Evolutionary conservation across 2,329 filamentous ascomycete genomes (phyloP).

Genomic region (Pleochaeta shiraiana): DNA sequence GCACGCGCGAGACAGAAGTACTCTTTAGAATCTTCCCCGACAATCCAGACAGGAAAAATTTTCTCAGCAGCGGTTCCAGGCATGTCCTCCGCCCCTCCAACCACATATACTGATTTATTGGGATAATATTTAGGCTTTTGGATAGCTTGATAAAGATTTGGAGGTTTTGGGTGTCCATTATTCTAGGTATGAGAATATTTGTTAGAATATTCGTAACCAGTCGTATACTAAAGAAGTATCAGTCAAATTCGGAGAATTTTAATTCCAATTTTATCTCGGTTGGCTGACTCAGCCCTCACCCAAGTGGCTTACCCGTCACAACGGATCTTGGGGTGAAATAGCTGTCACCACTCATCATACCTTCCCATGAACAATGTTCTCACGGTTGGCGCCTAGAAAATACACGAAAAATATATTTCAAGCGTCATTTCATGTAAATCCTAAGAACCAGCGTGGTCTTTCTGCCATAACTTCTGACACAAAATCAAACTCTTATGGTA

Average conservation of each 20-base stretch:
- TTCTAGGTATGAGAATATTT: too few relatives aligned
- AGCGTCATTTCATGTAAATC: slow-evolving; percentile 33
- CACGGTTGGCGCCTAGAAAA: slow-evolving; percentile 41
- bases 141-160: too few relatives aligned
- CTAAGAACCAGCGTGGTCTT: slow-evolving; percentile 35
- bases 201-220: too few relatives aligned
- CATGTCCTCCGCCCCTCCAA: too few relatives aligned
- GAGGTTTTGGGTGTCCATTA: too few relatives aligned
- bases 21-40: too few relatives aligned
- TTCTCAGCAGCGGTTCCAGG: too few relatives aligned
- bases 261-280: background rate
- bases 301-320: background rate
- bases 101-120: too few relatives aligned
- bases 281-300: background rate
- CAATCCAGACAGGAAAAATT: too few relatives aligned
- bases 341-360: background rate
- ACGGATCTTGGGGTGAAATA: background rate
- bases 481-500: slow-evolving; percentile 45
- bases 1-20: too few relatives aligned
- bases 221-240: too few relatives aligned
- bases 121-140: too few relatives aligned
- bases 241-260: background rate
- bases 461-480: slow-evolving; percentile 24
- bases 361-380: slow-evolving; percentile 38
- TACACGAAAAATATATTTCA: slow-evolving; percentile 40